Base-by-base conservation (phyloP, 164 flowering plant species). In the Vitis cinerea region DNA sequence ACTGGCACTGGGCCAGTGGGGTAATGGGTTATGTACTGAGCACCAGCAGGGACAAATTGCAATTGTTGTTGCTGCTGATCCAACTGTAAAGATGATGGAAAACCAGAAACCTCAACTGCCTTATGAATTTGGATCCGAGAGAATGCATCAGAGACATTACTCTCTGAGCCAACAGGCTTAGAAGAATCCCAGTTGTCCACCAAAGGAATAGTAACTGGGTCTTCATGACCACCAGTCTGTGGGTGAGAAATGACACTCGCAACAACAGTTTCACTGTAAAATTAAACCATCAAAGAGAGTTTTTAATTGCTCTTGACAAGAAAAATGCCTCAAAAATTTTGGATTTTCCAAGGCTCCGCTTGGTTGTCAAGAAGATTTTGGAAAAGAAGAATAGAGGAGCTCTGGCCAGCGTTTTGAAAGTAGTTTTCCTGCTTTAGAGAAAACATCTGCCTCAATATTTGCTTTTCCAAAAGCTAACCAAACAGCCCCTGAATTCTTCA, bases 1-100 rank as follows among this genome's bases (percentile, higher is more conserved):
- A 63, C 50, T 8, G 80, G 79, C 54, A 72, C 2, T 0, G 73
- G 19, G 1, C 65, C 74, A 6, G 62, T 1, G 2, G 75, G 69
- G 62, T 80, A 80, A 30, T 80, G 83, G 49, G 83, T 68, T 13
- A 69, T 7, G 56, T 76, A 80, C 27, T 71, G 80, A 3, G 74
- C 14, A 47, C 61, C 76, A 27, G 76, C 52, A 1, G 70, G 80
- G 62, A 80, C 71, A 60, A 60, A 77, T 37, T 78, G 83, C 44
- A 73, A 1, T 54, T 63, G 62, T 11, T 73, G 74, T 15, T 51
- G 79, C 60, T 60, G 83, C 17, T 29, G 81, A 17, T 72, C 75
- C 23, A 51, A 50, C 56, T 47, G 76, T 11, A 69, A 54, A 53
- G 80, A n/a, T n/a, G 60, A 2, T n/a, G 72, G 61, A 66, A 60